phyloP scores from a whole-genome alignment of 2,329 filamentous ascomycete species.

The Aschersonia sp. region DNA sequence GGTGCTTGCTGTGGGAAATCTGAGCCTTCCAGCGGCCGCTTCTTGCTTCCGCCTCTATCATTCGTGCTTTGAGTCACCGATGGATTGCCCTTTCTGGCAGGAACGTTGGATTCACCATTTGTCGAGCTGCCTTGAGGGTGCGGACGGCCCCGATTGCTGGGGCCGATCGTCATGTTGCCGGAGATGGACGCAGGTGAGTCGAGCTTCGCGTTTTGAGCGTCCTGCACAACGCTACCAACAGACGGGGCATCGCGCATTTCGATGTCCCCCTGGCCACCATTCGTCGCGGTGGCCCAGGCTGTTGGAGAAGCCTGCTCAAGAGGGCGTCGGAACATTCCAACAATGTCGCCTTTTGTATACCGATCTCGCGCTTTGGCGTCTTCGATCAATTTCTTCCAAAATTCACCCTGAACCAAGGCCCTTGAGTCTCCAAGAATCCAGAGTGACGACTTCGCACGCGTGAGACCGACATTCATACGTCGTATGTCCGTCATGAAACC shows the following conservation, averaged over 20 bases:
- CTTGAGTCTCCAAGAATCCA: conserved; percentile 93
- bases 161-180: too few species aligned
- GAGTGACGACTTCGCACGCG: conserved; percentile 86
- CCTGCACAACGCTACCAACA: background rate
- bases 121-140: background rate
- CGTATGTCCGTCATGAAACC: conserved; percentile 97
- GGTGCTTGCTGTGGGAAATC: conserved; percentile 15
- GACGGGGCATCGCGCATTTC: conserved; percentile 4
- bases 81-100: background rate
- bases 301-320: conserved; percentile 20
- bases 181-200: too few species aligned
- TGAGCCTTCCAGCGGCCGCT: conserved; percentile 25
- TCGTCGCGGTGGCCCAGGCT: conserved; percentile 4
- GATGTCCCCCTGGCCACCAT: conserved; percentile 2
- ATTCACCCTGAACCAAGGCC: conserved; percentile 73
- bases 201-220: background rate
- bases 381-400: conserved; percentile 76
- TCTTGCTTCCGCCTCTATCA: conserved; percentile 18
- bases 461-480: conserved; percentile 98
- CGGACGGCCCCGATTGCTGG: too few species aligned
- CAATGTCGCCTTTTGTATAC: conserved; percentile 55
- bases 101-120: background rate
- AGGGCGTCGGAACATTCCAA: conserved; percentile 31
- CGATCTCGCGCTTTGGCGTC: conserved; percentile 61
- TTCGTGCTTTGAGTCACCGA: background rate